Evolutionary conservation across 2,329 filamentous ascomycete species (phyloP), one percentile per base, ranked within the genome.

Genomic region (Stylonectria norvegica): DNA sequence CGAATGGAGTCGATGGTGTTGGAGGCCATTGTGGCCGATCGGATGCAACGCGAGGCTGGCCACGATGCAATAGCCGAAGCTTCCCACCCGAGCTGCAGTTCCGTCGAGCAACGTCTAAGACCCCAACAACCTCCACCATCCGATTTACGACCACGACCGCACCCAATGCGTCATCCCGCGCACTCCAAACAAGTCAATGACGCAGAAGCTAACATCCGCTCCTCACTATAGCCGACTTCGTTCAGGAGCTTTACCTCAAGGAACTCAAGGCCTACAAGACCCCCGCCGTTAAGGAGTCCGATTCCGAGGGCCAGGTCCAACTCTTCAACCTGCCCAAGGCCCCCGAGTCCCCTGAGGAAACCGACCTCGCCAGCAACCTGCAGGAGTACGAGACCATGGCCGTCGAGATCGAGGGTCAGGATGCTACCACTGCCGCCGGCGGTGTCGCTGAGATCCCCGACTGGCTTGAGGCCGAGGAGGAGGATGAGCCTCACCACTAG

Each of bases 191-290:
- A n/a, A 14, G 15, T 16, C 18, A 22, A 38, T 42, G 17, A 14
- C 28, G 5, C 11, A 12, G 47, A 51, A 49, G 46, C 55, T 64
- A 57, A 64, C 57, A 36, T 37, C 19, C 42, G 46, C 29, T 38
- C 25, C 12, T 40, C 30, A 22, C 18, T 36, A 52, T 64, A 97
- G 93, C 88, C 81, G 93, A 98, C 70, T 82, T 95, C 62, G 88
- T 98, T 60, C 93, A 97, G 73, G 91, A 97, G 67, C 81, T 98
- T 64, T 98, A 98, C 79, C 83, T 98, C 59, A 86, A 85, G 69
- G 90, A 97, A 73, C 83, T 98, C 65, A 93, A 91, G 75, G 81
- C 82, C 71, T 97, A 95, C 85, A 97, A 97, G 81, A 75, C 83
- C 51, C 75, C 86, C 42, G 75, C 81, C 55, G 66, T 91, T 72